phyloP scores from a whole-genome alignment of 768 basidiomycete genomes.

The Russula sp. region DNA sequence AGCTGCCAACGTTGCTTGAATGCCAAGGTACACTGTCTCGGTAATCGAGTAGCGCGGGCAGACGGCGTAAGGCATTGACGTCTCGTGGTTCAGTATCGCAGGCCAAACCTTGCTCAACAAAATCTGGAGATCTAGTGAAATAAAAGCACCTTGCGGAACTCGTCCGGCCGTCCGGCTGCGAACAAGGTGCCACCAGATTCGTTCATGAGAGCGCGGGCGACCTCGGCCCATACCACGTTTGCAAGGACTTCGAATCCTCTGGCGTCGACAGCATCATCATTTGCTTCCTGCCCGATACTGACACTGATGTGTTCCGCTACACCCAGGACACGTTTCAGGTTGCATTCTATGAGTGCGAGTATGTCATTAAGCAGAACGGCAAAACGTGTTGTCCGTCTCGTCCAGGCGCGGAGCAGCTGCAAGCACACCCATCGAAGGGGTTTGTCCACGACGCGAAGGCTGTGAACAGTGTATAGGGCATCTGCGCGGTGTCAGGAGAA shows the following conservation, averaged over 20 bases:
- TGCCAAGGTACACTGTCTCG: conserved; percentile 58
- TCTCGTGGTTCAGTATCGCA: conserved; percentile 64
- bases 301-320: conserved; percentile 62
- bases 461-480: conserved; percentile 47
- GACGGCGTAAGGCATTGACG: conserved; percentile 78
- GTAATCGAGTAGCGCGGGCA: conserved; percentile 52
- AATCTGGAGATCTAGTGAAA: background rate
- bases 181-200: conserved; percentile 81
- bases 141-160: conserved; percentile 70
- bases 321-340: conserved; percentile 68
- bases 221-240: conserved; percentile 83
- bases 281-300: conserved; percentile 33
- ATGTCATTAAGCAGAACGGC: conserved; percentile 75
- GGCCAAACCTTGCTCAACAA: background rate
- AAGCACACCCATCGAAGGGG: background rate
- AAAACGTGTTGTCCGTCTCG: conserved; percentile 57
- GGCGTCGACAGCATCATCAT: conserved; percentile 12
- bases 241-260: conserved; percentile 76
- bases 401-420: conserved; percentile 50
- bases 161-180: conserved; percentile 81
- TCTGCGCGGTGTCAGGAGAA: conserved; percentile 41
- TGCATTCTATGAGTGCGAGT: conserved; percentile 67
- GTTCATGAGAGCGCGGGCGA: conserved; percentile 71
- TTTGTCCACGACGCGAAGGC: conserved; percentile 38
- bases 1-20: conserved; percentile 83